Base-by-base conservation (phyloP, 345 rosid species). In the Rhodomyrtus tomentosa region DNA sequence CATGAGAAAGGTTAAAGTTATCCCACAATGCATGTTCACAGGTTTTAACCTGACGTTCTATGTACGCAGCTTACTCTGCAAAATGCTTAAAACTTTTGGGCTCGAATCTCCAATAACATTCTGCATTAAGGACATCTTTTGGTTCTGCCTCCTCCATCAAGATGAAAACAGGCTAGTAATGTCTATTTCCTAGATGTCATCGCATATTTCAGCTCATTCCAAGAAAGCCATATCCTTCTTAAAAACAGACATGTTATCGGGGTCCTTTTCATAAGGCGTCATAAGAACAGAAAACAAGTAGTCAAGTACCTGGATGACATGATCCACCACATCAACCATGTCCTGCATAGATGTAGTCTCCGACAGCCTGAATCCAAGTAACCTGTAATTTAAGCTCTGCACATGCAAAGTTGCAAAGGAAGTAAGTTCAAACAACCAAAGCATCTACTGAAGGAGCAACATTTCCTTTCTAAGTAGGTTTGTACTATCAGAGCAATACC, bases 341-440 rank as follows among this genome's bases (percentile, higher is more conserved):
- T 88, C 89, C 83, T 84, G 52, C 56, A 84, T 86, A 82, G 88
- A 89, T 80, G 84, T 86, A 85, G 87, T 86, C 91, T 96, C 99
- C 86, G 87, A 90, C 73, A 96, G 90, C 87, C 93, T 91, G 82
- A 87, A 92, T 83, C 99, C 99, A 90, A 96, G 95, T 89, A 96
- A 90, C 90, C 95, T 95, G 91, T 92, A 94, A 90, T 96, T 95
- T 88, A 94, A 90, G 84, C 88, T 89, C 99, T 96, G 93, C 83
- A 72, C 24, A 56, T 56, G 84, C 82, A 48, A 52, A 38, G 32
- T n/a, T 54, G 53, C 76, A 86, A 74, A 82, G 73, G 45, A 45
- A 74, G 25, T 84, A 24, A 24, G 72, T 51, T 6, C 49, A 74
- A 80, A n/a, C 79, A 73, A 73, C 27, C 80, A 88, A 85, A 76